These are phyloP conservation scores for Lentinus brumalis DNA, from an alignment of 768 basidiomycete genomes.

Conservation along the genomic window DNA sequence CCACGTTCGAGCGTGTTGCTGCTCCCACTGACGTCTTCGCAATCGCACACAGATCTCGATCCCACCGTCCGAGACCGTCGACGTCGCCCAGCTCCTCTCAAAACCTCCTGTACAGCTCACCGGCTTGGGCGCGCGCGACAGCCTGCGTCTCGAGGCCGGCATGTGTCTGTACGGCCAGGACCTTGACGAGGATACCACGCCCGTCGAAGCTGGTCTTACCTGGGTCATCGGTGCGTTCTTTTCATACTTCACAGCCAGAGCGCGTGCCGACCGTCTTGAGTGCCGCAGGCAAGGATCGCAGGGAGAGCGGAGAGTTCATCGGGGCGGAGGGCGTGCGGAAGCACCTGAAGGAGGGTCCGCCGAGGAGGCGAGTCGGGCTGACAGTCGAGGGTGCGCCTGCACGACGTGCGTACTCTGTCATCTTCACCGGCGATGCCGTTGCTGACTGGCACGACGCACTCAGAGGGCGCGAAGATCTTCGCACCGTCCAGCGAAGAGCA, in stretches of 20 bases:
- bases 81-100: constrained; percentile 65
- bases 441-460: too few relatives aligned
- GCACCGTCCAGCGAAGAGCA: constrained; percentile 52
- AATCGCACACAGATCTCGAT: constrained; percentile 77
- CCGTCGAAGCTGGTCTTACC: constrained; percentile 86
- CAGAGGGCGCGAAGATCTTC: constrained; percentile 81
- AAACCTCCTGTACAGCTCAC: constrained; percentile 74
- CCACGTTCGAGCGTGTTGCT: too few relatives aligned
- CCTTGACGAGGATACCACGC: constrained; percentile 81
- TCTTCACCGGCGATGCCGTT: too few relatives aligned
- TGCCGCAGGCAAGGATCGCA: constrained; percentile 77
- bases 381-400: constrained; percentile 85
- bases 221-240: constrained; percentile 84
- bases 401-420: constrained; percentile 50
- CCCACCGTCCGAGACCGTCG: constrained; percentile 73
- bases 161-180: constrained; percentile 97
- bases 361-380: constrained; percentile 76
- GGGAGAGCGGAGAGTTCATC: constrained; percentile 71
- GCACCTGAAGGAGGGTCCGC: constrained; percentile 80
- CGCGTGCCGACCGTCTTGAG: background rate
- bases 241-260: background rate
- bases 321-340: constrained; percentile 72
- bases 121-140: constrained; percentile 92
- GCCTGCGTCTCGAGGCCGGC: constrained; percentile 90
- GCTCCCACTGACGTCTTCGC: too few relatives aligned